Evolutionary conservation across 495 filamentous ascomycete species (phyloP).

Genomic region (Penicillium herquei): DNA sequence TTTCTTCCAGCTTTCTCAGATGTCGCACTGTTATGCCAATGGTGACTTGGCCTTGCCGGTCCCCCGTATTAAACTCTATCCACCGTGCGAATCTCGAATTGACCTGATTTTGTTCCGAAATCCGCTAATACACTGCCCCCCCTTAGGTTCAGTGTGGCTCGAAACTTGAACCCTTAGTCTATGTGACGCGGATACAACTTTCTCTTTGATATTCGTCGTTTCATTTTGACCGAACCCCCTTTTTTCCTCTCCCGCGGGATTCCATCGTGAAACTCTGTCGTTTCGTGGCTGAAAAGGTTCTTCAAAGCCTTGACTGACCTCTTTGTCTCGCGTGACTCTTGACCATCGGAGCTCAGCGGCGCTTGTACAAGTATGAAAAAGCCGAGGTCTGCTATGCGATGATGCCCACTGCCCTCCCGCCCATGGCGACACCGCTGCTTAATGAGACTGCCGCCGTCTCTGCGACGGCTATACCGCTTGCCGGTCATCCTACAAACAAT

Average conservation of each 20-base stretch:
- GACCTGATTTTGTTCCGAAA: background rate
- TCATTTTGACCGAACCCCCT: background rate
- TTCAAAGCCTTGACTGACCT: background rate
- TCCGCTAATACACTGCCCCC: background rate
- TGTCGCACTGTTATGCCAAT: constrained; percentile 7
- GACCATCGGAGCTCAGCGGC: background rate
- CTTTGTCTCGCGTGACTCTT: background rate
- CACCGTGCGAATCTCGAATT: background rate
- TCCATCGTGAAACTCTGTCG: background rate
- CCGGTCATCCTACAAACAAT: background rate
- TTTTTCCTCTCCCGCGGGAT: background rate
- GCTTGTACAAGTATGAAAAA: constrained; percentile 29
- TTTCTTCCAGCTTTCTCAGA: constrained; percentile 14
- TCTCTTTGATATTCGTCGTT: constrained; percentile 2
- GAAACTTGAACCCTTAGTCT: background rate
- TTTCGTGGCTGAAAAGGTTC: background rate
- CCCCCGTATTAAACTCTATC: constrained; percentile 7
- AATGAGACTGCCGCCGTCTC: constrained; percentile 18
- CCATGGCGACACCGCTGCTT: constrained; percentile 37
- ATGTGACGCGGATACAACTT: constrained; percentile 3
- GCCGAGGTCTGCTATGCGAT: constrained; percentile 33
- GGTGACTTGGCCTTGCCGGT: constrained; percentile 1
- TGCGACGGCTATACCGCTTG: background rate
- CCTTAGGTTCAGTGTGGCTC: background rate
- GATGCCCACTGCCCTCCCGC: constrained; percentile 42